Evolutionary conservation across 805 yeast genomes (phyloP), one percentile per base, ranked within the genome.

Genomic region (Candida ficus): DNA sequence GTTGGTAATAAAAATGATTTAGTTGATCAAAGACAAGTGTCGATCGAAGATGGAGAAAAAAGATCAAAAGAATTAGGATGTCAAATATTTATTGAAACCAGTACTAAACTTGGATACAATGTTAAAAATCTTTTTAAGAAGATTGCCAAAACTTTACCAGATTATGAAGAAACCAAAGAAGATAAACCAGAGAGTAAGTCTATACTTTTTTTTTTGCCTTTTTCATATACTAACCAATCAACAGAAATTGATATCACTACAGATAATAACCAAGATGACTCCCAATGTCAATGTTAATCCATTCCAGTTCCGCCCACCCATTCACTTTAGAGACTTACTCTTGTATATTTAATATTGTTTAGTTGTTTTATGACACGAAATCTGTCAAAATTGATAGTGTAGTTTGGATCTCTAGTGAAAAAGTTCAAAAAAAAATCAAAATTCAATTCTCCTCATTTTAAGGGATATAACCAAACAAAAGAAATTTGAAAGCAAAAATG

Each of bases 1-100:
- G 97, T 91, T 28, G 99, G 98, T 18, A 91, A 93, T 65, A 91
- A 91, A 66, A 75, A 80, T 29, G 98, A 90, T 65, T 71, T 90
- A 39, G 66, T 71, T 32, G 88, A 83, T 52, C 80, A 83, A 57
- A 77, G 97, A 54, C 88, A 88, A 56, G 90, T 90, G 7, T 71
- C 89, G 4, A 64, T 71, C 7, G 90, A 84, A 51, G 97, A 93
- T 55, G 96, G 95, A 32, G 93, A 88, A 59, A 71, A 71, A 43
- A 75, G 84, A 51, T 83, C 91, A 23, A 73, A 78, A 49, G 72
- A 72, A 37, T 68, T 87, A 41, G 87, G 83, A 9, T 90, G 91
- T 34, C 77, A 80, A 58, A 78, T 84, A 46, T 86, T 83, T 60
- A 80, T 91, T 60, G 99, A 93, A 59, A 91, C 98, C 1, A 83